Evolutionary conservation across 805 yeast species (phyloP).

Genomic region (Zygotorulaspora florentina): DNA sequence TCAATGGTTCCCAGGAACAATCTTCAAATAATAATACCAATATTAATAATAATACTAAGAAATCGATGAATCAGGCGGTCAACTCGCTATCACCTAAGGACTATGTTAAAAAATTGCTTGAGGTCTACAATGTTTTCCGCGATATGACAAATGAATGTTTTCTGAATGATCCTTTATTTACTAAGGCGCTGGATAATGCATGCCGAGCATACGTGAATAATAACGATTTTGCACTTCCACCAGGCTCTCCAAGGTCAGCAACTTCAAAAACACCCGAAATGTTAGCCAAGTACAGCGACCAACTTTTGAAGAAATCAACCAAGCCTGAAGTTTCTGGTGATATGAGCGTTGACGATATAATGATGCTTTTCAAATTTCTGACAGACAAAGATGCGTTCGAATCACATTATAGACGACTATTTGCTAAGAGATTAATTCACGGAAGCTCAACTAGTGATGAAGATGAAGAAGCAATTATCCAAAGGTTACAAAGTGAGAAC

Average conservation of each 20-base stretch:
- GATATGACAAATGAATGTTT: conserved; percentile 38
- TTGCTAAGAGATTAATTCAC: conserved; percentile 85
- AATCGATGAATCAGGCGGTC: conserved; percentile 39
- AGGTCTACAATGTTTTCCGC: conserved; percentile 60
- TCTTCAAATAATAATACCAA: not conserved
- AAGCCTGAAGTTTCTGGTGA: conserved; percentile 66
- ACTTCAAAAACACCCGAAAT: conserved; percentile 86
- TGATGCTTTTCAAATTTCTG: conserved; percentile 80
- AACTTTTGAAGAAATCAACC: conserved; percentile 68
- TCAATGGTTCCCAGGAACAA: conserved; percentile 15
- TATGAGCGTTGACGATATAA: conserved; percentile 78
- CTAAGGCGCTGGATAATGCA: conserved; percentile 84
- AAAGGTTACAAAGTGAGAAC: conserved; percentile 81
- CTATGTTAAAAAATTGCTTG: conserved; percentile 73
- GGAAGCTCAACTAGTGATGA: conserved; percentile 79
- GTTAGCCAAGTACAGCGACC: conserved; percentile 85
- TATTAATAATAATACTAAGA: conserved; percentile 29
- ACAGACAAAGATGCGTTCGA: conserved; percentile 96
- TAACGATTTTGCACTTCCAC: conserved; percentile 73
- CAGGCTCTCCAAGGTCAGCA: conserved; percentile 43
- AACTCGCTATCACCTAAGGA: conserved; percentile 50
- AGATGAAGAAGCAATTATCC: conserved; percentile 77
- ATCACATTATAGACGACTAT: conserved; percentile 80
- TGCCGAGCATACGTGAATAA: conserved; percentile 79
- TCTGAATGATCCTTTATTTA: conserved; percentile 69